Conservation (phyloP, 495 filamentous ascomycete genomes). For the Talaromyces trachyspermus region DNA sequence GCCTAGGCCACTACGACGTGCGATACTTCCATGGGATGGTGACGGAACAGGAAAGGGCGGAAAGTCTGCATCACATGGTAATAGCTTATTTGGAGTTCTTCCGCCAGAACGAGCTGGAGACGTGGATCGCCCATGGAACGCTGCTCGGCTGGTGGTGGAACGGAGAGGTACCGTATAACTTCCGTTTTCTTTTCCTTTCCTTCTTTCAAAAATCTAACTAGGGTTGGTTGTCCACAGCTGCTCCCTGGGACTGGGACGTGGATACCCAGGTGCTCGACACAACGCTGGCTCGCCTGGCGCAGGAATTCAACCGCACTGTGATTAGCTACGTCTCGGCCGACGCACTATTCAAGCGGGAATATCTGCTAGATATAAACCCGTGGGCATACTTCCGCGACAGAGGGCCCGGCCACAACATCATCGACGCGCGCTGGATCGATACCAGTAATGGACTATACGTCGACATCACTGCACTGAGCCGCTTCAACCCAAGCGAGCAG, state of each 20-base stretch:
- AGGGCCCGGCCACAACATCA: slow-evolving; percentile 67
- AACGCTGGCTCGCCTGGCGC: slow-evolving; percentile 55
- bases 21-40: slow-evolving; percentile 59
- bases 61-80: slow-evolving; percentile 60
- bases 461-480: slow-evolving; percentile 76
- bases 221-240: slow-evolving; percentile 30
- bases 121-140: slow-evolving; percentile 85
- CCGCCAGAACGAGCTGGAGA: slow-evolving; percentile 56
- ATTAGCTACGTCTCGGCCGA: slow-evolving; percentile 47
- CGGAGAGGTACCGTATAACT: slow-evolving; percentile 41
- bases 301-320: slow-evolving; percentile 56
- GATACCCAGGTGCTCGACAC: slow-evolving; percentile 67
- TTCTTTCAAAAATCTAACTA: not conserved
- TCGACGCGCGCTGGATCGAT: slow-evolving; percentile 84
- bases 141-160: slow-evolving; percentile 93
- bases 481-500: slow-evolving; percentile 48
- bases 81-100: slow-evolving; percentile 66
- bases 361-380: slow-evolving; percentile 75
- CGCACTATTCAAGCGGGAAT: slow-evolving; percentile 38
- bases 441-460: slow-evolving; percentile 70
- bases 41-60: slow-evolving; percentile 53
- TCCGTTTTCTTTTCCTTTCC: not conserved
- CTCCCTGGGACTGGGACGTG: slow-evolving; percentile 89
- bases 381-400: slow-evolving; percentile 50
- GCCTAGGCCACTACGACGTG: slow-evolving; percentile 62